A percentile compares a stretch with the other conserved stretches of the same genome.
These are phyloP conservation scores for Cenchrus purpureus DNA, from an alignment of 176 grass and related monocot species.

Conservation along the genomic window DNA sequence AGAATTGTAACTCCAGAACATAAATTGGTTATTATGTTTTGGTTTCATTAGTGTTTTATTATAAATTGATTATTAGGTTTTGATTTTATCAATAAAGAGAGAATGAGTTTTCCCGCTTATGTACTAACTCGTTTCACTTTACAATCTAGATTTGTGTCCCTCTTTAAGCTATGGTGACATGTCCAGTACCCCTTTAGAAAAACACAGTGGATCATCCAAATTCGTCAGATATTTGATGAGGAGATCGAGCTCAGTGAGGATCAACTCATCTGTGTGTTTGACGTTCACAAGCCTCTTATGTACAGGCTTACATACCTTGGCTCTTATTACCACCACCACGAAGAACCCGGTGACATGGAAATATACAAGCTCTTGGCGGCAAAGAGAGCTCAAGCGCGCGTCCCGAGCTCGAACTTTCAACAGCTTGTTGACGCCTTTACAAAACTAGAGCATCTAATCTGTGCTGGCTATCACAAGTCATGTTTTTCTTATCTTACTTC, in stretches of 20 bases:
- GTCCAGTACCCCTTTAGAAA: slow-evolving; percentile 51
- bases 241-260: slow-evolving; percentile 54
- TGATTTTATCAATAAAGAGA: too few species aligned
- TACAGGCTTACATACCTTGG: slow-evolving; percentile 61
- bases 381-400: slow-evolving; percentile 50
- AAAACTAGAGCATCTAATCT: slow-evolving; percentile 57
- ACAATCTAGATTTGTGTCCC: too few species aligned
- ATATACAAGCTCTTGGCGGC: slow-evolving; percentile 69
- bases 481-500: too few species aligned
- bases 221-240: slow-evolving; percentile 55
- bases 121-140: too few species aligned
- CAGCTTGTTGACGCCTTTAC: slow-evolving; percentile 53
- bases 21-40: too few species aligned
- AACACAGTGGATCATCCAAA: slow-evolving; percentile 63
- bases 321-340: slow-evolving; percentile 70
- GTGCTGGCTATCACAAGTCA: slow-evolving; percentile 64
- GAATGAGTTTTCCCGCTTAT: too few species aligned
- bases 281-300: slow-evolving; percentile 65
- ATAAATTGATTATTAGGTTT: too few species aligned
- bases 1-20: background rate
- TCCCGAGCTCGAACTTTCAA: slow-evolving; percentile 49
- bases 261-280: slow-evolving; percentile 59
- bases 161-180: slow-evolving; percentile 18
- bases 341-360: slow-evolving; percentile 79
- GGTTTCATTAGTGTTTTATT: too few species aligned